Conservation (phyloP, 306 rosid genomes). For the Purshia tridentata region DNA sequence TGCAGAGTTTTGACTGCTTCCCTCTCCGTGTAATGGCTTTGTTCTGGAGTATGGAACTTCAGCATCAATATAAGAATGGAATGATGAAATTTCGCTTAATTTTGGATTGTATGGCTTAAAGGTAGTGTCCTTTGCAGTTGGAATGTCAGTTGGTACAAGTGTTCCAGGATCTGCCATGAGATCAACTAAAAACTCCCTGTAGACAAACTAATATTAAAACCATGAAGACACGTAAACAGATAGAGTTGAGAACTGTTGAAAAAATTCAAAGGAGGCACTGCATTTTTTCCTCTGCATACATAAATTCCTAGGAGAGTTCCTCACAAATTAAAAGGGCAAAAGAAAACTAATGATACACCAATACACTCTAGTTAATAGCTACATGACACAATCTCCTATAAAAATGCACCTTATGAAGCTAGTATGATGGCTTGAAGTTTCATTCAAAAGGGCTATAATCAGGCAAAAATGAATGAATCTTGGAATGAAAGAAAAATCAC, state of each 20-base stretch:
- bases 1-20: conserved; percentile 62
- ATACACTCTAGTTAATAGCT: background rate
- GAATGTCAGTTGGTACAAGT: conserved; percentile 80
- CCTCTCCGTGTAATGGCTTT: conserved; percentile 60
- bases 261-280: background rate
- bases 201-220: conserved; percentile 41
- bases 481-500: background rate
- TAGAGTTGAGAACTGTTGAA: background rate
- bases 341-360: background rate
- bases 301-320: background rate
- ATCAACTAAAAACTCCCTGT: conserved; percentile 99
- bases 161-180: conserved; percentile 99
- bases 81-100: conserved; percentile 41
- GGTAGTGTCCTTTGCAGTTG: conserved; percentile 54
- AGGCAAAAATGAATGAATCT: background rate
- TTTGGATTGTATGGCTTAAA: conserved; percentile 59
- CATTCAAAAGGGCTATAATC: background rate
- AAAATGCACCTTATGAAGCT: conserved; percentile 1
- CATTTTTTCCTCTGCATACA: background rate
- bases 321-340: background rate
- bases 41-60: conserved; percentile 51
- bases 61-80: conserved; percentile 46
- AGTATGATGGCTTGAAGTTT: background rate
- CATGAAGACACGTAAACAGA: conserved; percentile 14
- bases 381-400: background rate